Evolutionary conservation across 1,284 basidiomycete species (phyloP).

Genomic region (Rhodotorula sp.): DNA sequence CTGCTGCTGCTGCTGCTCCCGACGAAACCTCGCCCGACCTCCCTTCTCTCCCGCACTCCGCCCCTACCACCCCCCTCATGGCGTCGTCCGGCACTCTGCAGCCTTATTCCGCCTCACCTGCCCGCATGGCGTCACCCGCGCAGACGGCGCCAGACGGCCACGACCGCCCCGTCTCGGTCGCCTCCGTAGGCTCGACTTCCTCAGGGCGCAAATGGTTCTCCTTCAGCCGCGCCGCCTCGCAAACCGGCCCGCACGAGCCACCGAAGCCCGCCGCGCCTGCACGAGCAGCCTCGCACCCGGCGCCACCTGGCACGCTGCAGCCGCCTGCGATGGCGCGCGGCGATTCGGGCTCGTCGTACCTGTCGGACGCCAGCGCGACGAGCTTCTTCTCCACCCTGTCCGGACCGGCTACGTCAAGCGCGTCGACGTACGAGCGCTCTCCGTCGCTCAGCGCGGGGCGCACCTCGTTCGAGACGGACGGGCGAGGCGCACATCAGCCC

Average conservation of each 20-base stretch:
- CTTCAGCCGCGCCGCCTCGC: conserved; percentile 16
- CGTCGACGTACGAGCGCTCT: background rate
- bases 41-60: conserved; percentile 7
- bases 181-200: conserved; percentile 2
- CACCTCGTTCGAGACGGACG: background rate
- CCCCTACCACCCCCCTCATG: conserved; percentile 1
- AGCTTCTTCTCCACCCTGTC: conserved; percentile 10
- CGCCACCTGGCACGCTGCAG: background rate
- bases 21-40: conserved; percentile 13
- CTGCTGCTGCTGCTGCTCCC: background rate
- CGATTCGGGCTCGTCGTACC: conserved; percentile 9
- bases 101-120: background rate
- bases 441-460: background rate
- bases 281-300: background rate
- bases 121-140: background rate
- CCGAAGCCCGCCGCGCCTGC: background rate
- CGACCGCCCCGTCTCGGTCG: conserved; percentile 7
- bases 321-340: conserved; percentile 8
- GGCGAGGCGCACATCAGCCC: background rate
- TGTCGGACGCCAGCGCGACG: conserved; percentile 1
- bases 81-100: background rate
- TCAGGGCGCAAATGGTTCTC: conserved; percentile 27
- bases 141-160: background rate
- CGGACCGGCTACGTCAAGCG: background rate
- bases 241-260: background rate